Evolutionary conservation across 345 rosid species (phyloP).

Genomic region (Citrus hindsii): DNA sequence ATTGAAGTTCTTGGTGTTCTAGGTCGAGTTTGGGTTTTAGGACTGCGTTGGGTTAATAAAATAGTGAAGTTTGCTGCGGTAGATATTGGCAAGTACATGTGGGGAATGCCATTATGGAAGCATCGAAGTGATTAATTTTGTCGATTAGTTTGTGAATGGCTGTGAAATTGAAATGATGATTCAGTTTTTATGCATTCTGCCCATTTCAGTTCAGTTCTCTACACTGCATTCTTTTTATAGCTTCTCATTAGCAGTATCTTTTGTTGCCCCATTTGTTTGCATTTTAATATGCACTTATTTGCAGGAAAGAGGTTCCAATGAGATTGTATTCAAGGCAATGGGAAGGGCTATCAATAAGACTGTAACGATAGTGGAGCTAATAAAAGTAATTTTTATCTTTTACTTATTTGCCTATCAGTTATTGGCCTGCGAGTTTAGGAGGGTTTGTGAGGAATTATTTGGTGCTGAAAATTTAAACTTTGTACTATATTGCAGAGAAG

Average conservation of each 20-base stretch:
- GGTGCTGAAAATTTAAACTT: conserved; percentile 16
- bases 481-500: conserved; percentile 62
- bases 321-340: conserved; percentile 93
- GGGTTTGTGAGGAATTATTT: background rate
- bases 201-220: background rate
- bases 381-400: conserved; percentile 48
- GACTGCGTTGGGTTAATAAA: background rate
- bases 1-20: background rate
- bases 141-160: background rate
- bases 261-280: background rate
- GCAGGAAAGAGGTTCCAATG: conserved; percentile 76
- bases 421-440: background rate
- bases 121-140: background rate
- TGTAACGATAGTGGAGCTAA: conserved; percentile 85
- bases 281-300: background rate
- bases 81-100: background rate
- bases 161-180: background rate
- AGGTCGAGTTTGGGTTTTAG: background rate
- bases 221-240: background rate
- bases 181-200: background rate
- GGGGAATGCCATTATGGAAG: background rate
- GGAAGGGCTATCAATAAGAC: conserved; percentile 97
- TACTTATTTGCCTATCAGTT: background rate
- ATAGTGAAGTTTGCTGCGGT: background rate
- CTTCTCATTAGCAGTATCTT: background rate